phyloP scores from a whole-genome alignment of 495 filamentous ascomycete species.

The Neurospora africana region DNA sequence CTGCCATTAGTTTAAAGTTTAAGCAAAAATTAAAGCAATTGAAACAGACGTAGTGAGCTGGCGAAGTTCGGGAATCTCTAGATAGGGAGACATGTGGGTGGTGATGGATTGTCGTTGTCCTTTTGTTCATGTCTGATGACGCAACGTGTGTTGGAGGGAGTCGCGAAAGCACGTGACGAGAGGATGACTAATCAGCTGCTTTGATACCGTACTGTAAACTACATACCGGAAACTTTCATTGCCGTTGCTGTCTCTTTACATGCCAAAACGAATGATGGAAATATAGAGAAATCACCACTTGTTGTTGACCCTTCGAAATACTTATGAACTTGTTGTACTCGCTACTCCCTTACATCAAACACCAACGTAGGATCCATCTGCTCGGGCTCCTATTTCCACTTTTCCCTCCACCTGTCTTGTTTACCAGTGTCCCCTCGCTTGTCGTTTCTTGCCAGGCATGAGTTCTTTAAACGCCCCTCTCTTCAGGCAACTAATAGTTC shows the following conservation, averaged over 20 bases:
- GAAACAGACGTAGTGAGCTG: neutral
- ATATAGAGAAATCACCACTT: neutral
- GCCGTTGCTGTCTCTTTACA: neutral
- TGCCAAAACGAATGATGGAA: neutral
- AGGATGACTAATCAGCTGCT: neutral
- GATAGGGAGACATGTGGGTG: neutral
- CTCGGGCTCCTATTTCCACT: neutral
- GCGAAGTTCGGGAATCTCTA: neutral
- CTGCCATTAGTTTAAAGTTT: slow-evolving; percentile 4
- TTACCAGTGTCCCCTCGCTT: neutral
- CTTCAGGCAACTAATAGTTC: neutral
- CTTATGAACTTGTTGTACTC: neutral
- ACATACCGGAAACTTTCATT: neutral
- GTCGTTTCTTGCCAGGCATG: neutral
- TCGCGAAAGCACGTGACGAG: neutral
- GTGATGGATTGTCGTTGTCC: neutral
- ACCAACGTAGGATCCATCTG: neutral
- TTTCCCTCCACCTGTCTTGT: neutral
- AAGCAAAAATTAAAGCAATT: neutral
- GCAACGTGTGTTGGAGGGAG: neutral
- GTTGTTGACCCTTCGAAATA: neutral
- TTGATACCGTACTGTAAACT: neutral
- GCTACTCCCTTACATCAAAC: neutral
- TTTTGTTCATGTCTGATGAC: neutral
- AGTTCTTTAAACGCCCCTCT: neutral